Evolutionary conservation across 163 green algal genomes (phyloP), one percentile per base, ranked within the genome.

Genomic region (Trebouxia gelatinosa): DNA sequence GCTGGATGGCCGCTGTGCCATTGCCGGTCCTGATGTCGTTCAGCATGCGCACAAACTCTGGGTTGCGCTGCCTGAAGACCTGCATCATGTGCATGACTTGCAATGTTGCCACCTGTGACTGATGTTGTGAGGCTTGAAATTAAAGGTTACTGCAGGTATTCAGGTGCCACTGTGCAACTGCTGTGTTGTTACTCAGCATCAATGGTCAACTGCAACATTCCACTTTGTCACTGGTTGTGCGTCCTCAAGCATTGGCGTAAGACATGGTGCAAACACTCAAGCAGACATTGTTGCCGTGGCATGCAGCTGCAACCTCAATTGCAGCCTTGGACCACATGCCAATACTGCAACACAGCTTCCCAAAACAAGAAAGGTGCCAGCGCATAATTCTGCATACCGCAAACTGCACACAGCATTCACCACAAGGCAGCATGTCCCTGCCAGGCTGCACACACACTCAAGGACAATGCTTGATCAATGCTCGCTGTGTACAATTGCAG

Each of bases 1-100:
- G 31, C 67, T 77, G 34, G 46, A 90, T 46, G 28, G 87, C 84
- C 2, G 23, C 34, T 13, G 65, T 54, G 29, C 78, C 75, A 51
- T 85, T 61, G 43, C 40, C 70, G 9, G 46, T 72, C 46, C 80
- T 78, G 51, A 94, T 83, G 54, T 87, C 84, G 67, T 95, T 85
- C 48, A 95, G 86, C 32, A 93, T 80, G 1, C 13, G 5, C 19
- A 91, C 81, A 85, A 95, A 93, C 13, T 65, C 21, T 7, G 79
- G 58, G 64, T 94, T 87, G 3, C 71, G 72, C 79, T 95, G 90
- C 7, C 90, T 76, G 75, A 86, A 94, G 48, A 94, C 88, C 86
- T 88, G 86, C 11, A 75, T 21, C 19, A 13, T 7, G 9, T 21
- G 58, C 48, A 75, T 31, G 40, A 28, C 13, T 35, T n/a, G 54